Conservation (phyloP, 257 asterid species). For the Striga asiatica region DNA sequence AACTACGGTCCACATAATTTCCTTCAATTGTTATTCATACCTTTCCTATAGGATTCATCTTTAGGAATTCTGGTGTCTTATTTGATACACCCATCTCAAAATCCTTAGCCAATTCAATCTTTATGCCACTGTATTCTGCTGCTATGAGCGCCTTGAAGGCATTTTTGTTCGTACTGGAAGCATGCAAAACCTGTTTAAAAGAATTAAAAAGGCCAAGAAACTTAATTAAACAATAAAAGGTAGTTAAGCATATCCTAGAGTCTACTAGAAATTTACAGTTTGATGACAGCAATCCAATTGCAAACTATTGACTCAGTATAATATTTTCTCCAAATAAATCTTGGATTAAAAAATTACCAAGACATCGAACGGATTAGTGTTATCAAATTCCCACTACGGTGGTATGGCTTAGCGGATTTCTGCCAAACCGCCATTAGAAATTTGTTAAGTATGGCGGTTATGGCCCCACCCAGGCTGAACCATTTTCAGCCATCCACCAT, state of each 20-base stretch:
- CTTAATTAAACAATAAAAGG: background rate
- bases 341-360: too few relatives aligned
- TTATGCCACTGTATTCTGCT: slow-evolving; percentile 55
- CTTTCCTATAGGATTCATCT: slow-evolving; percentile 85
- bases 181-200: slow-evolving; percentile 40
- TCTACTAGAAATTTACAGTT: background rate
- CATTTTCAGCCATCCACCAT: too few relatives aligned
- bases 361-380: too few relatives aligned
- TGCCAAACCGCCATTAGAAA: too few relatives aligned
- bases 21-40: slow-evolving; percentile 13
- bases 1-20: background rate
- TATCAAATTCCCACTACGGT: too few relatives aligned
- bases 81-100: slow-evolving; percentile 66
- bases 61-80: slow-evolving; percentile 61
- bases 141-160: slow-evolving; percentile 46
- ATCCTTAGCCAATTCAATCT: slow-evolving; percentile 41
- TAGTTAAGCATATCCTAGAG: background rate
- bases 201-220: slow-evolving; percentile 1
- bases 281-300: background rate
- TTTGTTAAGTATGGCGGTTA: too few relatives aligned
- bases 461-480: too few relatives aligned
- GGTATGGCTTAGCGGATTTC: too few relatives aligned
- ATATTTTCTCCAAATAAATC: background rate
- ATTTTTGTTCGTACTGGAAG: slow-evolving; percentile 35
- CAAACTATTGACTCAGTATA: background rate